Percentiles rank a stretch among this genome's conserved stretches.
These are phyloP conservation scores for Elaeis guineensis DNA, from an alignment of 176 grass and related monocot species.

Conservation along the genomic window DNA sequence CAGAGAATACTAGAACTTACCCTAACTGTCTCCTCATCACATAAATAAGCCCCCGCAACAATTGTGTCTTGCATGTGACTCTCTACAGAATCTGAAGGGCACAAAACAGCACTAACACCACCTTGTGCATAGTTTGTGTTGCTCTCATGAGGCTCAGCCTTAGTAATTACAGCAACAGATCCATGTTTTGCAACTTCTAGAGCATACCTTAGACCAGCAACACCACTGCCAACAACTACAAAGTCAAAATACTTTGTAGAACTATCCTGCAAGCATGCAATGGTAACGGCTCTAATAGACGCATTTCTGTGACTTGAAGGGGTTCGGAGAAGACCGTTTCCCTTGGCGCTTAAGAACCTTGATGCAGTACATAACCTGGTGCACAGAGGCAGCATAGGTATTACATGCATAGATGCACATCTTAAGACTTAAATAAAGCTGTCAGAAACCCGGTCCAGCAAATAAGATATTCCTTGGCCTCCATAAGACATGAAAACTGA, in stretches of 20 bases:
- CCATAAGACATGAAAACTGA: neutral
- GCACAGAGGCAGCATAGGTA: neutral
- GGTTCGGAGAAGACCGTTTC: constrained; percentile 12
- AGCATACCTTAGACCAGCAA: constrained; percentile 89
- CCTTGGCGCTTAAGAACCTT: constrained; percentile 25
- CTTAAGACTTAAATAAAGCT: neutral
- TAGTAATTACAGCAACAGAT: constrained; percentile 84
- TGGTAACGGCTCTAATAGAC: constrained; percentile 27
- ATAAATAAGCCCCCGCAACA: constrained; percentile 89
- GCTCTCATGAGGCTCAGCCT: constrained; percentile 92
- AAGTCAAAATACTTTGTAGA: constrained; percentile 75
- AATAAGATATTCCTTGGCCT: neutral
- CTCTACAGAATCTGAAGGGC: constrained; percentile 88
- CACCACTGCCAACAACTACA: constrained; percentile 81
- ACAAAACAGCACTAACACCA: constrained; percentile 90
- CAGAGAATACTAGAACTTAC: constrained; percentile 28
- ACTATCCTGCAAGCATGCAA: constrained; percentile 33
- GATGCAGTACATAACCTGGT: constrained; percentile 16
- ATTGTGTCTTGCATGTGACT: constrained; percentile 97
- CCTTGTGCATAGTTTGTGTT: constrained; percentile 99
- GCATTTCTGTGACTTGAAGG: constrained; percentile 4
- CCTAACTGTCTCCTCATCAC: constrained; percentile 86
- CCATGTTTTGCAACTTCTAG: constrained; percentile 87
- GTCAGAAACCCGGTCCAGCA: neutral
- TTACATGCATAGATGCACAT: neutral